These are phyloP conservation scores for Crithidia expoeki DNA, from an alignment of 208 protist species.

Conservation along the genomic window DNA sequence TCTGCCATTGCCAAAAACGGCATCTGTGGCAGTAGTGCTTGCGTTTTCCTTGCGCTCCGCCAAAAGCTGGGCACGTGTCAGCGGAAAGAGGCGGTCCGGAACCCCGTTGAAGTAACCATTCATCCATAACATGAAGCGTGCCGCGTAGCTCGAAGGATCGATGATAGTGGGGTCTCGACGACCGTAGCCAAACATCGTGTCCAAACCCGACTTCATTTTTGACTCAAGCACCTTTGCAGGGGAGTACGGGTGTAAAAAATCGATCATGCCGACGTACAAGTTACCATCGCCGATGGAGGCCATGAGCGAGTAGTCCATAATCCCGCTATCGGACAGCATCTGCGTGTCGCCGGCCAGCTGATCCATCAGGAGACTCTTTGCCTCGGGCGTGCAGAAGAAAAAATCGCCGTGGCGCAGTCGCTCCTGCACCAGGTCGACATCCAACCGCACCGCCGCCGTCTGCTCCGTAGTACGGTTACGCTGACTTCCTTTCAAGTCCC, in stretches of 20 bases:
- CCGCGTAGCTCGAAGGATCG: constrained; percentile 68
- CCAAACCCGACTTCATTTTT: constrained; percentile 82
- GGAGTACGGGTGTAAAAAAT: constrained; percentile 87
- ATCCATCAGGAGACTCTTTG: constrained; percentile 58
- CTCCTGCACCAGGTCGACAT: constrained; percentile 69
- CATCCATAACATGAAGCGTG: constrained; percentile 75
- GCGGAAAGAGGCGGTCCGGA: constrained; percentile 51
- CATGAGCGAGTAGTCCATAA: constrained; percentile 89
- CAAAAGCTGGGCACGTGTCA: constrained; percentile 23
- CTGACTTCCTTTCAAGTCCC: constrained; percentile 88
- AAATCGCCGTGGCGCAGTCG: constrained; percentile 50
- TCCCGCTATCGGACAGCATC: constrained; percentile 47
- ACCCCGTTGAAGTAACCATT: constrained; percentile 75
- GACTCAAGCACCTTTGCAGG: constrained; percentile 81
- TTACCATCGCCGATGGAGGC: constrained; percentile 28
- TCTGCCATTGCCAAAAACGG: neutral
- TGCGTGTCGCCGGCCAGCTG: constrained; percentile 58
- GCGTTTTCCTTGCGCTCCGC: constrained; percentile 5
- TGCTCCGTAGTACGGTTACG: constrained; percentile 69
- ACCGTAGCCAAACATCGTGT: constrained; percentile 67
- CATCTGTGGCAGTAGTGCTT: neutral
- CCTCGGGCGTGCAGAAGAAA: constrained; percentile 62
- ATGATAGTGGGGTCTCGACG: constrained; percentile 81
- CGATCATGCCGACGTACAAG: constrained; percentile 67
- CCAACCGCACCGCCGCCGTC: constrained; percentile 61